These are phyloP conservation scores for Rhinocladiella similis DNA, from an alignment of 2,329 filamentous ascomycete genomes.

Conservation along the genomic window DNA sequence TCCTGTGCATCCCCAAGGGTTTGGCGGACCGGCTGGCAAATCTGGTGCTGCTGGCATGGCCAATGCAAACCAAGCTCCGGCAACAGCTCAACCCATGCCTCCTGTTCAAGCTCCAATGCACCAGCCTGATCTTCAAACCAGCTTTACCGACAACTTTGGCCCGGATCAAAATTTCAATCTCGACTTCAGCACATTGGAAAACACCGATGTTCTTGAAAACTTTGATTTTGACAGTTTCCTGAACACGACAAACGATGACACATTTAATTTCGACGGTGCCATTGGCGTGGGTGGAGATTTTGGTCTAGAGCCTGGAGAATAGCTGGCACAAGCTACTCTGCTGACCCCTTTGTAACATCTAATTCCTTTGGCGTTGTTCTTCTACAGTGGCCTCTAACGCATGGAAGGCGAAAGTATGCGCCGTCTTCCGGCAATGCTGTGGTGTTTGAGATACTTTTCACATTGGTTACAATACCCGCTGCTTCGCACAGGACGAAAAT, in stretches of 20 bases:
- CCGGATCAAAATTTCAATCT: slow-evolving; percentile 28
- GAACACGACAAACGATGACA: slow-evolving; percentile 53
- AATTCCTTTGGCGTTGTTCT: slow-evolving; percentile 22
- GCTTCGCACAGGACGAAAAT: slow-evolving; percentile 24
- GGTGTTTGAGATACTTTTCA: slow-evolving; percentile 11
- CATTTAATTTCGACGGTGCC: slow-evolving; percentile 45
- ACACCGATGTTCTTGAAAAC: slow-evolving; percentile 49
- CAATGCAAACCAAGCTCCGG: slow-evolving; percentile 37
- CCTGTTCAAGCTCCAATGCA: slow-evolving; percentile 29
- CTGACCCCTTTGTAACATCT: slow-evolving; percentile 21
- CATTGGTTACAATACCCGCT: slow-evolving; percentile 26
- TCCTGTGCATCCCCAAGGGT: slow-evolving; percentile 48
- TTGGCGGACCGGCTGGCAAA: slow-evolving; percentile 39
- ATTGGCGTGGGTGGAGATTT: slow-evolving; percentile 44
- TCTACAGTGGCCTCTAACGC: slow-evolving; percentile 12
- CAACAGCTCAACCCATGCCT: slow-evolving; percentile 34
- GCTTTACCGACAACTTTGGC: slow-evolving; percentile 22
- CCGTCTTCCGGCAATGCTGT: slow-evolving; percentile 8
- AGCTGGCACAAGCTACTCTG: not conserved
- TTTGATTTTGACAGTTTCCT: slow-evolving; percentile 70
- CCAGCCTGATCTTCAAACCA: slow-evolving; percentile 28
- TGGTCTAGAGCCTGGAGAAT: slow-evolving; percentile 26
- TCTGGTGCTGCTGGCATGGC: slow-evolving; percentile 33
- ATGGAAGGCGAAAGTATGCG: slow-evolving; percentile 15
- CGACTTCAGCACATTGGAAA: slow-evolving; percentile 46